These are phyloP conservation scores for Leptosphaerulina australis DNA, from an alignment of 2,329 filamentous ascomycete genomes.

Conservation along the genomic window DNA sequence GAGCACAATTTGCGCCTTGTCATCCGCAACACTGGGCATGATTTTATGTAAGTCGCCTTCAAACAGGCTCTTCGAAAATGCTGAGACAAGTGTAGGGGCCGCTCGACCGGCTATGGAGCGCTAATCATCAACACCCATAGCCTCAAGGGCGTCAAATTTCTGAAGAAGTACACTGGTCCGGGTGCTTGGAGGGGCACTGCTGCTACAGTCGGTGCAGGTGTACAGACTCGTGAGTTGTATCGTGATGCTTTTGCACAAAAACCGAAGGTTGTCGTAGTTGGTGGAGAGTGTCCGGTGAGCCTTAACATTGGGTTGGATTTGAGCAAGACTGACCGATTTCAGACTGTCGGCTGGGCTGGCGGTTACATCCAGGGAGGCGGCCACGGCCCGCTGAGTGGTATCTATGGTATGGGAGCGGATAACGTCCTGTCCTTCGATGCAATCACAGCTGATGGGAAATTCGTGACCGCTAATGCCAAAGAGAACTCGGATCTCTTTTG, in stretches of 20 bases:
- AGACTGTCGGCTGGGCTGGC: constrained; percentile 51
- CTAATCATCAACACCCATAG: constrained; percentile 48
- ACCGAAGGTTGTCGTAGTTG: constrained; percentile 44
- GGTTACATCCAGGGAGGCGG: constrained; percentile 49
- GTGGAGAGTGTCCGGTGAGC: constrained; percentile 46
- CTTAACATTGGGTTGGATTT: neutral
- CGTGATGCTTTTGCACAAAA: constrained; percentile 37
- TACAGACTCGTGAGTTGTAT: constrained; percentile 45
- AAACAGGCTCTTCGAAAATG: neutral
- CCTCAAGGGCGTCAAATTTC: constrained; percentile 42
- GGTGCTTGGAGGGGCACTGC: constrained; percentile 43
- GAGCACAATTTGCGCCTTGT: constrained; percentile 41
- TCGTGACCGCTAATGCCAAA: constrained; percentile 36
- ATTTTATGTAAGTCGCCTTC: constrained; percentile 34
- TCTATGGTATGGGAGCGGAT: constrained; percentile 9
- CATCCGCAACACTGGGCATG: constrained; percentile 46
- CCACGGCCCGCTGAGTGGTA: constrained; percentile 35
- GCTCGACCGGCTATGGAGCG: constrained; percentile 43
- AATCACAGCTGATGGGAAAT: constrained; percentile 48
- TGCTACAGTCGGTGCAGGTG: constrained; percentile 42
- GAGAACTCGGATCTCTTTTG: constrained; percentile 48
- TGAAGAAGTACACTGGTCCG: constrained; percentile 39
- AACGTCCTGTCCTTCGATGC: constrained; percentile 43
- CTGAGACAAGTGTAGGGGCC: constrained; percentile 30
- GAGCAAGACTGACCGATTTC: constrained; percentile 5